Base-by-base conservation (phyloP, 2,329 filamentous ascomycete genomes). In the Scedosporium dehoogii region DNA sequence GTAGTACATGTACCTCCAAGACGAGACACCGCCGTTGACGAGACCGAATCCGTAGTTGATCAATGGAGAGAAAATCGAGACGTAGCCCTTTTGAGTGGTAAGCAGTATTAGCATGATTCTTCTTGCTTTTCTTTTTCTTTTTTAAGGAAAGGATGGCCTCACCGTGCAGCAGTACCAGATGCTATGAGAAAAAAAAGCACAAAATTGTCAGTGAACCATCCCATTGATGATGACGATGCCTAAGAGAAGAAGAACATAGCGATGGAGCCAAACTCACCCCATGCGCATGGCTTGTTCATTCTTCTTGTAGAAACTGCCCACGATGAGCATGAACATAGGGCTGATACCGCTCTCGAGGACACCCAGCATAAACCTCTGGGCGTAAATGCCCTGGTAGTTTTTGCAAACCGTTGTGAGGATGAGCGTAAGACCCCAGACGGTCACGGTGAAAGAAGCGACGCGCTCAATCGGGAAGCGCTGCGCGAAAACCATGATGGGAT, bases 291-390 rank as follows among this genome's bases (percentile, higher is more conserved):
- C 60, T 44, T 64, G 61, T 48, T 64, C 60, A 23, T 58, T 51
- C 14, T 62, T 58, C 38, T 55, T 51, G 33, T 64, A 63, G 41
- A 57, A 62, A n/a, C 44, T 29, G 2, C 60, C 60, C 71, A 80
- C 75, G 41, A 81, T 77, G 71, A 81, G 74, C 74, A 81, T 80
- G 60, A 80, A 80, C 12, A 76, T 76, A 0, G 79, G 78, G 0
- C 77, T 79, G 6, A 81, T 78, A 0, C 76, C 74, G 0, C 78
- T 76, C 66, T 81, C 79, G 18, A 81, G 79, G 0, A 75, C 65
- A 1, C 79, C 79, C 0, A 81, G 69, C 2, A 81, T 68, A 62
- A 80, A 78, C 0, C 79, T 74, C 48, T 75, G 77, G 0, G 75
- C 69, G 0, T 75, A 75, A 16, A 81, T 69, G 0, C 76, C 75